Base-by-base conservation (phyloP, 192 early-diverging fungal species). In the Lunasporangiospora selenospora region DNA sequence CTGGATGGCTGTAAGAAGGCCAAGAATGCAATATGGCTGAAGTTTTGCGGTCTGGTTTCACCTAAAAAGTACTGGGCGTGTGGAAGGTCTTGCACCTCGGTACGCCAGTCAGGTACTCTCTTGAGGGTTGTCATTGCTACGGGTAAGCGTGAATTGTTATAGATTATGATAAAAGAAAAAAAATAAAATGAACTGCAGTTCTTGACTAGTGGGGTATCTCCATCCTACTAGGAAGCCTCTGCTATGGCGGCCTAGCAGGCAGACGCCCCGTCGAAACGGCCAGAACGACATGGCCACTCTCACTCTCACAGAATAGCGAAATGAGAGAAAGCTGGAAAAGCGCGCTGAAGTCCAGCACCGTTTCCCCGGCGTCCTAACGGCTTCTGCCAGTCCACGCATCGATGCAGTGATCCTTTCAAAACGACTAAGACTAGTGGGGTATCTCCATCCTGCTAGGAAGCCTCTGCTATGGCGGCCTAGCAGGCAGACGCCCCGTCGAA, bases 401-500 rank as follows among this genome's bases (percentile, higher is more conserved):
- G n/a, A n/a, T n/a, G n/a, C n/a, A n/a, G n/a, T n/a, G n/a, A n/a
- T n/a, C n/a, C n/a, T n/a, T 42, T 26, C 18, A 54, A 37, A 39
- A 37, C 0, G 24, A 41, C 24, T 26, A 6, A 26, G 37, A 12
- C 16, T 54, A 13, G 52, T 26, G 33, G 52, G 36, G 27, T 32
- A 40, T 54, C 52, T 37, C 27, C 52, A 54, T 39, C 52, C 52
- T 40, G 18, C 1, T 37, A 40, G 34, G 37, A 54, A 38, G 23
- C 26, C 37, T 54, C 52, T 54, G 52, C 52, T 54, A 15, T 39
- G 52, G 26, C 52, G 2, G 1, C 37, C 21, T 54, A 37, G 15
- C 52, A 54, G 52, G 52, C 40, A 54, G 52, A 54, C 52, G 13
- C 40, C 52, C 37, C 33, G 40, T 54, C 37, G 52, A 54, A 27